phyloP scores from a whole-genome alignment of 1,284 basidiomycete species.

The Malassezia psittaci region DNA sequence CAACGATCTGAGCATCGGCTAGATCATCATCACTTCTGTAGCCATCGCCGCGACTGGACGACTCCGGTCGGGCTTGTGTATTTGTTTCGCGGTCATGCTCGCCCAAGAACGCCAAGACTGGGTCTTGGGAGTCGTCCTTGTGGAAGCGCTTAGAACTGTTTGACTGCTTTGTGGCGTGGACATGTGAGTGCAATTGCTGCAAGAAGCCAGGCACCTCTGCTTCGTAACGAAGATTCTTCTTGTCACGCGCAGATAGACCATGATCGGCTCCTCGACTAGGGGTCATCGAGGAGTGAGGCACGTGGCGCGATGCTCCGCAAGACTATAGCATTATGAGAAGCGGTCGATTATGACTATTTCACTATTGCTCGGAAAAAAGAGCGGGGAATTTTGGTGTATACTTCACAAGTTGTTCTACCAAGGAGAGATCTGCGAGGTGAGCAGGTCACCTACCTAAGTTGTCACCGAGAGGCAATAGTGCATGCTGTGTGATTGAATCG shows the following conservation, averaged over 20 bases:
- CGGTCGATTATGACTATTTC: too few species aligned
- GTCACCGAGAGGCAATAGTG: slow-evolving; percentile 22
- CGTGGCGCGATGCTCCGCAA: not conserved
- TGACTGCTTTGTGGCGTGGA: not conserved
- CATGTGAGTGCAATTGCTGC: slow-evolving; percentile 6
- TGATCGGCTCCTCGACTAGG: too few species aligned
- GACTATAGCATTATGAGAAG: too few species aligned
- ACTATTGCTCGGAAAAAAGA: slow-evolving; percentile 19
- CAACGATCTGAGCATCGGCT: slow-evolving; percentile 30
- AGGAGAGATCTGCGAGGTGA: slow-evolving; percentile 19
- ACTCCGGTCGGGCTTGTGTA: not conserved
- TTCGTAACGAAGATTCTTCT: slow-evolving; percentile 1
- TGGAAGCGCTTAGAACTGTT: not conserved
- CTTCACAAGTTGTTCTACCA: slow-evolving; percentile 33
- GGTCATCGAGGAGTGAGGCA: not conserved
- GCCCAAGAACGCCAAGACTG: not conserved
- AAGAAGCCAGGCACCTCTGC: slow-evolving; percentile 5
- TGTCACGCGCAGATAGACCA: slow-evolving; percentile 1
- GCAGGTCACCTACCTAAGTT: slow-evolving; percentile 22
- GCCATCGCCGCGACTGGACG: not conserved
- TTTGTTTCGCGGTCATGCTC: not conserved
- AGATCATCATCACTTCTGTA: slow-evolving; percentile 23
- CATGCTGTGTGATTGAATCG: slow-evolving; percentile 19
- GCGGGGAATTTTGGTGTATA: slow-evolving; percentile 25
- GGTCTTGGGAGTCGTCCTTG: slow-evolving; percentile 1